These are phyloP conservation scores for Priceomyces melissophilus DNA, from an alignment of 805 yeast genomes.

Conservation along the genomic window DNA sequence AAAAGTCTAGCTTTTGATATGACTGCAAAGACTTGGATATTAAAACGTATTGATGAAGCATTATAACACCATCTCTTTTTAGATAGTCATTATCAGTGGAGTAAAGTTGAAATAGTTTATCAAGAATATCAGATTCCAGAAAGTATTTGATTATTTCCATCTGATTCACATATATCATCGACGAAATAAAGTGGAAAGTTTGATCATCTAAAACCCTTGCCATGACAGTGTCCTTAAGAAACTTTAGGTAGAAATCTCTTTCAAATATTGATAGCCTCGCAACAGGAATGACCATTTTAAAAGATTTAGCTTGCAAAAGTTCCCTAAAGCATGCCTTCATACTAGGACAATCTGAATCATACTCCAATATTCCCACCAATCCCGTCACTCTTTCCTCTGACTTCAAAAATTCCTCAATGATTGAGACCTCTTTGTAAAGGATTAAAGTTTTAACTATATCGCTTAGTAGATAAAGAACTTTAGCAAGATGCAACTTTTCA, in stretches of 20 bases:
- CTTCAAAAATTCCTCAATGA: slow-evolving; percentile 32
- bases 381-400: slow-evolving; percentile 40
- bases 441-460: slow-evolving; percentile 70
- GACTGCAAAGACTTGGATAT: slow-evolving; percentile 67
- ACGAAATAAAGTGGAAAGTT: slow-evolving; percentile 61
- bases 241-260: slow-evolving; percentile 73
- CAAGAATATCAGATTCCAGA: slow-evolving; percentile 51
- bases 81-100: slow-evolving; percentile 18
- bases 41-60: slow-evolving; percentile 75
- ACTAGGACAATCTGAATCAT: slow-evolving; percentile 83
- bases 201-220: slow-evolving; percentile 82
- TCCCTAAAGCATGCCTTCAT: slow-evolving; percentile 78
- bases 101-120: slow-evolving; percentile 58
- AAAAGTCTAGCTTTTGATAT: slow-evolving; percentile 62
- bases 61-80: slow-evolving; percentile 67
- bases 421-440: slow-evolving; percentile 58
- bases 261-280: slow-evolving; percentile 56
- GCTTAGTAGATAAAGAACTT: slow-evolving; percentile 62
- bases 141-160: slow-evolving; percentile 60
- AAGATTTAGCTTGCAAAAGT: slow-evolving; percentile 54
- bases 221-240: slow-evolving; percentile 80
- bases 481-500: slow-evolving; percentile 51
- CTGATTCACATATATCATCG: slow-evolving; percentile 67
- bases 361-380: slow-evolving; percentile 75
- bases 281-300: slow-evolving; percentile 70